Conservation (phyloP, 257 asterid species). For the Ajuga chamaepitys region DNA sequence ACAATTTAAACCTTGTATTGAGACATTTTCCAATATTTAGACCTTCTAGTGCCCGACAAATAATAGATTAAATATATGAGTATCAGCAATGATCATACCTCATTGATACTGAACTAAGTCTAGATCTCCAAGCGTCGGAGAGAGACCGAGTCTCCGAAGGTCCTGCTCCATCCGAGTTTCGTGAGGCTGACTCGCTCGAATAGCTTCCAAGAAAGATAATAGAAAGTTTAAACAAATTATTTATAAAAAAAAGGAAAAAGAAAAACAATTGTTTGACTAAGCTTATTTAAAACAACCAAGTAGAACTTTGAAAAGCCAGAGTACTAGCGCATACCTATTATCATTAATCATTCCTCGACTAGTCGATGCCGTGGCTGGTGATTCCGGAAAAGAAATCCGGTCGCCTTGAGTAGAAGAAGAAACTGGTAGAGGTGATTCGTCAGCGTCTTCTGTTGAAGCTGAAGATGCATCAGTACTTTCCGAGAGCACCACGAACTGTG, state of each 20-base stretch:
- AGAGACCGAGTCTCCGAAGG: conserved; percentile 59
- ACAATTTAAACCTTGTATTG: too few species aligned
- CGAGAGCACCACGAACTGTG: conserved; percentile 43
- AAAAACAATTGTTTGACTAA: too few species aligned
- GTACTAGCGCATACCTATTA: conserved; percentile 35
- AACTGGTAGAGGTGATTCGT: conserved; percentile 20
- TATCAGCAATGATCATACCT: conserved; percentile 37
- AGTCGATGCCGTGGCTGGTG: conserved; percentile 18
- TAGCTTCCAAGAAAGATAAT: conserved; percentile 30
- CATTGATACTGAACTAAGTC: conserved; percentile 55
- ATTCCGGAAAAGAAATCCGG: conserved; percentile 41
- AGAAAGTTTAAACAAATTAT: neutral
- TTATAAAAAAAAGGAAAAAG: too few species aligned
- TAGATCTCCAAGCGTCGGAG: conserved; percentile 68
- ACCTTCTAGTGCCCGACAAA: too few species aligned
- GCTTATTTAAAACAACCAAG: too few species aligned
- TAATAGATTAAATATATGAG: neutral
- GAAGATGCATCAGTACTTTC: conserved; percentile 36
- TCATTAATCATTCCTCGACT: conserved; percentile 23
- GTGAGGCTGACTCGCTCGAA: conserved; percentile 27
- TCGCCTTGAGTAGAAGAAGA: too few species aligned
- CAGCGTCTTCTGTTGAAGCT: conserved; percentile 16
- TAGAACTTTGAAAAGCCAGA: neutral
- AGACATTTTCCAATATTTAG: too few species aligned
- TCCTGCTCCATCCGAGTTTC: conserved; percentile 52